Percentiles rank a stretch among this genome's conserved stretches.
phyloP scores from a whole-genome alignment of 768 basidiomycete species.

The Leccinum subgranulosum region DNA sequence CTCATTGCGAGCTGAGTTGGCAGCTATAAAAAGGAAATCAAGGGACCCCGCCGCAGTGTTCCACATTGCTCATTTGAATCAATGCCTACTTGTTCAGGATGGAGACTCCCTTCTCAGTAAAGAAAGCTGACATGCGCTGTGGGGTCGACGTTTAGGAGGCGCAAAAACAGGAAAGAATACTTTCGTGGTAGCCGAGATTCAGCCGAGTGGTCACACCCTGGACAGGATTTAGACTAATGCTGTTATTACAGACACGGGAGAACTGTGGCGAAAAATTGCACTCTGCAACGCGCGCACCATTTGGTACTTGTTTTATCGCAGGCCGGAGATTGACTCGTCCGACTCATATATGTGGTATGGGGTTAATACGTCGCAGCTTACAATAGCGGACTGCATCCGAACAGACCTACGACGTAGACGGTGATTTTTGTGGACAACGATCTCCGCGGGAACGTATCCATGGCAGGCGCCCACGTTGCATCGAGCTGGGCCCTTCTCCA shows the following conservation, averaged over 20 bases:
- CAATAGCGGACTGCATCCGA: constrained; percentile 10
- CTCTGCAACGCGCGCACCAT: constrained; percentile 4
- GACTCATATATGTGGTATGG: constrained; percentile 10
- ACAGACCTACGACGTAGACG: not conserved
- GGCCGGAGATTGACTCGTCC: constrained; percentile 21
- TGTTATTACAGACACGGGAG: not conserved
- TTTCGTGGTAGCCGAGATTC: not conserved
- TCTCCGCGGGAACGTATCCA: constrained; percentile 34
- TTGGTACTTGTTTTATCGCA: constrained; percentile 5
- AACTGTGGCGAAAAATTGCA: not conserved
- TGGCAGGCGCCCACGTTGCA: constrained; percentile 26
- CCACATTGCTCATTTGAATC: not conserved
- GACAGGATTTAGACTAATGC: not conserved
- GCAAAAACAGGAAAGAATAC: not conserved
- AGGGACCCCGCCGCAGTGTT: constrained; percentile 7
- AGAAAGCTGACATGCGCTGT: constrained; percentile 21
- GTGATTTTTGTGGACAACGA: constrained; percentile 13
- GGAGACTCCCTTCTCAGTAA: constrained; percentile 2
- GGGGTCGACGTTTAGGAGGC: constrained; percentile 21
- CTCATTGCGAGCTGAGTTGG: constrained; percentile 5
- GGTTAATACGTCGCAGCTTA: constrained; percentile 18
- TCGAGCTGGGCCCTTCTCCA: constrained; percentile 13
- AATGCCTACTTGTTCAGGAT: constrained; percentile 6
- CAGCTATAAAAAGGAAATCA: constrained; percentile 13
- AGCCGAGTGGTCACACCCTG: not conserved